phyloP scores from a whole-genome alignment of 2,329 filamentous ascomycete species.

The Arthrobotrys conoides region DNA sequence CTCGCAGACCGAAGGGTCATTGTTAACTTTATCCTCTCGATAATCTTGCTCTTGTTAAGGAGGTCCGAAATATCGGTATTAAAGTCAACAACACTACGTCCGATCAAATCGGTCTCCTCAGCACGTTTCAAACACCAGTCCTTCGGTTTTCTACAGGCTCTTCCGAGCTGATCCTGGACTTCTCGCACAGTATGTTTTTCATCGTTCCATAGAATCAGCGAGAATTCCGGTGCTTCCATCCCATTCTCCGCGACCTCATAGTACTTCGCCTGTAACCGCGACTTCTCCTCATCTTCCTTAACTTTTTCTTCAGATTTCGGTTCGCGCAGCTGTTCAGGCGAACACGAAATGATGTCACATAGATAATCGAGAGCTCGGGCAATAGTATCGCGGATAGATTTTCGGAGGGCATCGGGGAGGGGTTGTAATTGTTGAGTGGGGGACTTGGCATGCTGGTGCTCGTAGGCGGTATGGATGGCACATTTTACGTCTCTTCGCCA shows the following conservation, averaged over 20 bases:
- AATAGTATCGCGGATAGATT: slow-evolving; percentile 87
- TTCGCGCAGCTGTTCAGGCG: slow-evolving; percentile 91
- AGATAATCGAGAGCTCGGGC: slow-evolving; percentile 90
- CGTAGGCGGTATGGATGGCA: slow-evolving; percentile 85
- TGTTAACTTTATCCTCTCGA: slow-evolving; percentile 96
- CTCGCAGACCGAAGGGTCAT: slow-evolving; percentile 93
- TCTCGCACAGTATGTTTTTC: slow-evolving; percentile 97
- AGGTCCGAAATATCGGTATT: slow-evolving; percentile 79
- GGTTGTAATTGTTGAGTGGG: slow-evolving; percentile 65
- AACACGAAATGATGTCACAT: slow-evolving; percentile 97
- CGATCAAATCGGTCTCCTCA: slow-evolving; percentile 89
- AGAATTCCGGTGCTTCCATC: slow-evolving; percentile 70
- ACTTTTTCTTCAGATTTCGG: slow-evolving; percentile 87
- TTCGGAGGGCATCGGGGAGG: slow-evolving; percentile 81
- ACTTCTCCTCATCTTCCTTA: slow-evolving; percentile 82
- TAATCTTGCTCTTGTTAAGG: slow-evolving; percentile 82
- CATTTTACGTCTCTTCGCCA: slow-evolving; percentile 91
- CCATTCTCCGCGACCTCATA: slow-evolving; percentile 71
- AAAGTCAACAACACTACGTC: slow-evolving; percentile 86
- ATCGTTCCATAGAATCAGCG: slow-evolving; percentile 94
- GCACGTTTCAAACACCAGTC: slow-evolving; percentile 81
- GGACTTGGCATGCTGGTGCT: slow-evolving; percentile 70
- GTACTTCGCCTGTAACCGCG: slow-evolving; percentile 81
- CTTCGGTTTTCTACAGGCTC: slow-evolving; percentile 83
- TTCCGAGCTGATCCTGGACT: slow-evolving; percentile 88